Percentiles rank a stretch among this genome's conserved stretches.
Evolutionary conservation across 2,329 filamentous ascomycete species (phyloP).

Genomic region (Trichocomaceae sp.): DNA sequence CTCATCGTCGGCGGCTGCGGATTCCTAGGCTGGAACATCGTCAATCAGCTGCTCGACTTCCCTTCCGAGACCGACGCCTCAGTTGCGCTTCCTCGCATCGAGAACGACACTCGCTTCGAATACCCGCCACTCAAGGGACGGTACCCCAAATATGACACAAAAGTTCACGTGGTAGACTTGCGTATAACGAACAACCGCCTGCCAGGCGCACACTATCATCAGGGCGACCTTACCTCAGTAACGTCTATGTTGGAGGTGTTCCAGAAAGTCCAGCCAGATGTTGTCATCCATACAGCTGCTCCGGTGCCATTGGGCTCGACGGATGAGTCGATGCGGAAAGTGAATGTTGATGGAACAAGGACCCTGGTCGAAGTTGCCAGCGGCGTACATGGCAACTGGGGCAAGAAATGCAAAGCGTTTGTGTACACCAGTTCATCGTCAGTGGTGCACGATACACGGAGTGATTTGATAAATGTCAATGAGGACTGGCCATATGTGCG

Average conservation of each 20-base stretch:
- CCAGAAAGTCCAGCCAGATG: conserved; percentile 61
- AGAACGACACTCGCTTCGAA: conserved; percentile 31
- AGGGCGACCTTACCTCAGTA: conserved; percentile 69
- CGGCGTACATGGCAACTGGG: conserved; percentile 57
- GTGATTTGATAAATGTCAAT: conserved; percentile 75
- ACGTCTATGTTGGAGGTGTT: conserved; percentile 59
- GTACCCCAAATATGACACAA: conserved; percentile 39
- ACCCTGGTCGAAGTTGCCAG: conserved; percentile 63
- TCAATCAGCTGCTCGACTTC: conserved; percentile 62
- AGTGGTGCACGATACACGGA: conserved; percentile 73
- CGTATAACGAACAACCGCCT: conserved; percentile 62
- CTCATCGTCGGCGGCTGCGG: conserved; percentile 78
- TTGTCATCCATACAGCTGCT: conserved; percentile 87
- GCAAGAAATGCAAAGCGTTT: conserved; percentile 60
- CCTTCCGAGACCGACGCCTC: conserved; percentile 41
- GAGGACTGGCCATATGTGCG: conserved; percentile 73
- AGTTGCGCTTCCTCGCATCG: conserved; percentile 31
- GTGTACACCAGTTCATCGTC: conserved; percentile 90
- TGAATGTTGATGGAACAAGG: conserved; percentile 82
- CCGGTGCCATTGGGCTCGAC: conserved; percentile 50
- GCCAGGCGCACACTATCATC: conserved; percentile 59
- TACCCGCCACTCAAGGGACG: conserved; percentile 33
- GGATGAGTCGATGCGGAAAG: conserved; percentile 62
- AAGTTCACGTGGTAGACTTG: conserved; percentile 66
- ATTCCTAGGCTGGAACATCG: conserved; percentile 76